phyloP scores from a whole-genome alignment of 306 rosid genomes.

The Gastrolobium villosum region DNA sequence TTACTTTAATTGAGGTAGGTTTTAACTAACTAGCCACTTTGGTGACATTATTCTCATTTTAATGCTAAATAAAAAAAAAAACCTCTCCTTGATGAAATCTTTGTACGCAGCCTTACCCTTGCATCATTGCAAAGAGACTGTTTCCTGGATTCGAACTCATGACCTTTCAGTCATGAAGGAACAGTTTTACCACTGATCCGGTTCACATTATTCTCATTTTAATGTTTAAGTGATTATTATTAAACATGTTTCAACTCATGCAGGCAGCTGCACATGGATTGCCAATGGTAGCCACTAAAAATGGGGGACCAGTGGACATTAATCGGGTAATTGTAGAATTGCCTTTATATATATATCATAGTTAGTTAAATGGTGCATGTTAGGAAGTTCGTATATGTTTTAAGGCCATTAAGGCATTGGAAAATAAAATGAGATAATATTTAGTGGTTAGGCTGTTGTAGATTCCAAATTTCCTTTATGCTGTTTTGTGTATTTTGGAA shows the following conservation, averaged over 20 bases:
- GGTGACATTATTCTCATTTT: slow-evolving; percentile 13
- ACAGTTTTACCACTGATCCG: too few species aligned
- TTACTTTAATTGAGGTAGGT: slow-evolving; percentile 90
- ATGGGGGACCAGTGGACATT: slow-evolving; percentile 97
- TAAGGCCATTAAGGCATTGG: slow-evolving; percentile 12
- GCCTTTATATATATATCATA: slow-evolving; percentile 4
- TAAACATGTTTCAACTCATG: slow-evolving; percentile 39
- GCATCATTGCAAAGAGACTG: too few species aligned
- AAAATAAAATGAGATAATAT: not conserved
- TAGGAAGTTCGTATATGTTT: not conserved
- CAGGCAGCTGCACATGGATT: slow-evolving; percentile 98
- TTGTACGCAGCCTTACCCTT: too few species aligned
- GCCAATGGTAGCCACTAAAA: slow-evolving; percentile 93
- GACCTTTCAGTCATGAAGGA: too few species aligned
- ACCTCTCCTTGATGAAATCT: too few species aligned
- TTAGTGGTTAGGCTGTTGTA: not conserved
- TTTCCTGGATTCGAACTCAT: too few species aligned
- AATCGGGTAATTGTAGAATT: slow-evolving; percentile 63
- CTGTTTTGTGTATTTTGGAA: not conserved
- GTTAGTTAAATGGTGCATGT: slow-evolving; percentile 1
- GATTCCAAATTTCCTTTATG: slow-evolving; percentile 1
- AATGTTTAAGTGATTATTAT: not conserved
- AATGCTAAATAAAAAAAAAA: too few species aligned
- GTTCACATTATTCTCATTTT: too few species aligned
- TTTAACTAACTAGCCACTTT: slow-evolving; percentile 36